Conservation (phyloP, 768 basidiomycete genomes). For the Lentinus brumalis region DNA sequence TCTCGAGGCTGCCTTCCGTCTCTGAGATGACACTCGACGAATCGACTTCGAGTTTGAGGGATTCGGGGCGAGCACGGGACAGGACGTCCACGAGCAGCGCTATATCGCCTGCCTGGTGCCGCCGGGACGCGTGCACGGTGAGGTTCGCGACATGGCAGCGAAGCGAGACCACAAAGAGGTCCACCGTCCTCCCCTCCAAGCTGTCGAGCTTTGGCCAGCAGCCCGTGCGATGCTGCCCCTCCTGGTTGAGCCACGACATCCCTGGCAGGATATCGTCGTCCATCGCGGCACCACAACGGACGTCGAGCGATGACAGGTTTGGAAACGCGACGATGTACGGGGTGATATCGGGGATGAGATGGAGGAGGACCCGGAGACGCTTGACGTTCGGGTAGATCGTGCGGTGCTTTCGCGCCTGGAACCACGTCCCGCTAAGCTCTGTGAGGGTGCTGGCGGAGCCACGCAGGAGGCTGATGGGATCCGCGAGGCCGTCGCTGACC, state of each 20-base stretch:
- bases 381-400: neutral
- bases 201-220: neutral
- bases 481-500: neutral
- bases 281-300: neutral
- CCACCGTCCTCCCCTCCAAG: neutral
- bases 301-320: neutral
- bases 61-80: neutral
- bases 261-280: neutral
- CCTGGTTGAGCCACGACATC: neutral
- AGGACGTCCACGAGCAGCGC: neutral
- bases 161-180: neutral
- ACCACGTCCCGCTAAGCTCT: neutral
- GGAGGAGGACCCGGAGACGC: neutral
- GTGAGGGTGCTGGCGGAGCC: neutral
- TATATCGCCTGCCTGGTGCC: neutral
- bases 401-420: neutral
- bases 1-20: neutral
- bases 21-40: neutral
- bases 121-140: neutral
- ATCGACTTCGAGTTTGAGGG: neutral
- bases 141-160: neutral
- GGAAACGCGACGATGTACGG: constrained; percentile 1
- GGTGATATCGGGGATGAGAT: neutral
- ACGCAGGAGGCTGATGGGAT: neutral
- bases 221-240: neutral